Base-by-base conservation (phyloP, 345 rosid genomes). In the Populus davidiana region DNA sequence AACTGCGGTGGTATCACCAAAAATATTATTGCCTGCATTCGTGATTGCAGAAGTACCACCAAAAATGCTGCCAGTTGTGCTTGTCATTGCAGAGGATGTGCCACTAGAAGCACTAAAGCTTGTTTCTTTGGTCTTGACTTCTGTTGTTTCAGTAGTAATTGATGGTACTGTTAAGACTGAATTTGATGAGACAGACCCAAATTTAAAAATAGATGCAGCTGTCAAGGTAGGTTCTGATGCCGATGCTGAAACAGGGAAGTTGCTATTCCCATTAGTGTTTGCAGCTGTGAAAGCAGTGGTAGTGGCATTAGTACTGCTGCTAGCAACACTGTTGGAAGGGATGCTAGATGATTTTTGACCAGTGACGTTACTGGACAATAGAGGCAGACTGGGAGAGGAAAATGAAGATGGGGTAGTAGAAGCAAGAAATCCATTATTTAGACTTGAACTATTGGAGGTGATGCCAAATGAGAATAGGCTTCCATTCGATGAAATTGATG, bases 391-490 rank as follows among this genome's bases (percentile, higher is more conserved):
- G 6, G 79, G 38, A 56, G 89, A 76, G 69, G 88, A 75, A 71
- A 78, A 72, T 33, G 75, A 59, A 70, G 81, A 59, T 59, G 64
- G 67, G 36, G 84, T 67, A 29, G 90, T 69, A 29, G 91, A 77
- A 56, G 79, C 78, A 81, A 82, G 78, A 67, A 88, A 80, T 52
- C 92, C 88, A 81, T 86, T 87, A 73, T 61, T 83, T 70, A 52
- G 74, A 83, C 71, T 77, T 56, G 86, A 81, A 82, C 77, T 36
- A 77, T 72, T 83, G 33, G 74, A 35, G 12, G 81, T 68, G 31
- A 73, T 76, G 71, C 89, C 88, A 62, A 81, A 85, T 23, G 86
- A 81, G 79, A 90, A 89, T 72, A 79, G 47, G 62, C 83, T 81
- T 33, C 90, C 82, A 72, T 81, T 78, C 35, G 88, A 49, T 31